phyloP scores from a whole-genome alignment of 768 basidiomycete genomes.

The Trametes sanguinea region DNA sequence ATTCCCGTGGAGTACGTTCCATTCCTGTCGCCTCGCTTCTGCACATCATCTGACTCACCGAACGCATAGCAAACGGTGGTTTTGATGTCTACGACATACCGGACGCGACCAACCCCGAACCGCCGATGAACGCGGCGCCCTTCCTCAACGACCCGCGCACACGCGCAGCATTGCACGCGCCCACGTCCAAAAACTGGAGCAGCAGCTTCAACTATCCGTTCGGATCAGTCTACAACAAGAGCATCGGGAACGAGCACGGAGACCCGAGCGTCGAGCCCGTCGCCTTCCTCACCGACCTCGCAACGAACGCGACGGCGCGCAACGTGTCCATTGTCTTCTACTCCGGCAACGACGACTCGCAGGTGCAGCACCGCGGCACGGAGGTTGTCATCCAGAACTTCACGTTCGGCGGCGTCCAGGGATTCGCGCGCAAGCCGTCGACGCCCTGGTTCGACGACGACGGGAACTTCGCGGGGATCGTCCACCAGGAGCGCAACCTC shows the following conservation, averaged over 20 bases:
- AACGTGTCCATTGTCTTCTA: slow-evolving; percentile 55
- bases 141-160: slow-evolving; percentile 62
- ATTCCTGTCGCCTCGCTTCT: too few relatives aligned
- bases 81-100: slow-evolving; percentile 26
- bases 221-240: slow-evolving; percentile 27
- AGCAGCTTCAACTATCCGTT: slow-evolving; percentile 39
- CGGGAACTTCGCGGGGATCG: slow-evolving; percentile 62
- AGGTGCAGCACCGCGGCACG: slow-evolving; percentile 61
- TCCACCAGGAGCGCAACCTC: slow-evolving; percentile 71
- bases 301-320: slow-evolving; percentile 58
- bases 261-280: slow-evolving; percentile 49
- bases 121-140: slow-evolving; percentile 48
- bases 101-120: slow-evolving; percentile 42
- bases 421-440: slow-evolving; percentile 67
- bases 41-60: background rate
- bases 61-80: slow-evolving; percentile 5
- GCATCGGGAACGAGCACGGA: slow-evolving; percentile 17
- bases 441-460: slow-evolving; percentile 67
- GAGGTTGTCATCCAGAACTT: slow-evolving; percentile 59
- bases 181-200: slow-evolving; percentile 54
- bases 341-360: slow-evolving; percentile 70
- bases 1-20: slow-evolving; percentile 49
- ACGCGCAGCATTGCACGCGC: slow-evolving; percentile 65
- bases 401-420: slow-evolving; percentile 74
- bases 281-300: slow-evolving; percentile 62